phyloP scores from a whole-genome alignment of 306 rosid species.

The Prunus dulcis region DNA sequence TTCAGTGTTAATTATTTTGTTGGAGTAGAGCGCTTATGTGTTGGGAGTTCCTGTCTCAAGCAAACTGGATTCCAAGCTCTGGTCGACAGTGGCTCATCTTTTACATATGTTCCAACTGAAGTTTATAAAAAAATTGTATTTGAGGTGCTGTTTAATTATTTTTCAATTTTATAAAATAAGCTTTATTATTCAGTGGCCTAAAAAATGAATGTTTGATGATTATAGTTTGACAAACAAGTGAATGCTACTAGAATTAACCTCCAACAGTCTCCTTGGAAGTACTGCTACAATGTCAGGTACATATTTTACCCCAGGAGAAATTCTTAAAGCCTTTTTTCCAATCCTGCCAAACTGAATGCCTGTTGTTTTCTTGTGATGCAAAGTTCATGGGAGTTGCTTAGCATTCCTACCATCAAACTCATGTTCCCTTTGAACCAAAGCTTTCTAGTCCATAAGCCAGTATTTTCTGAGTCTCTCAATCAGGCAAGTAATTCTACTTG shows the following conservation, averaged over 20 bases:
- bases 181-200: constrained; percentile 9
- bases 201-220: constrained; percentile 17
- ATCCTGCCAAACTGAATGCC: constrained; percentile 24
- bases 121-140: constrained; percentile 36
- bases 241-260: constrained; percentile 37
- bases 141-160: constrained; percentile 37
- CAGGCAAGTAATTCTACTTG: constrained; percentile 24
- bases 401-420: constrained; percentile 39
- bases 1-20: constrained; percentile 40
- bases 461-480: constrained; percentile 9
- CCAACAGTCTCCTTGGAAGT: constrained; percentile 34
- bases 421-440: constrained; percentile 42
- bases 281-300: constrained; percentile 58
- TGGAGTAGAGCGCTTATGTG: constrained; percentile 52
- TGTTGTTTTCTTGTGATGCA: constrained; percentile 16
- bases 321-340: constrained; percentile 2
- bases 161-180: constrained; percentile 6
- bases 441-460: constrained; percentile 45
- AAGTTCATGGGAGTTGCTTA: constrained; percentile 35
- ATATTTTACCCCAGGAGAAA: constrained; percentile 5
- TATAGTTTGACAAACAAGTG: constrained; percentile 57
- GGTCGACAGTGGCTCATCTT: constrained; percentile 57
- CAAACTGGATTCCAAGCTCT: constrained; percentile 39
- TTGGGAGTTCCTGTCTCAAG: constrained; percentile 50
- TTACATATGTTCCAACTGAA: constrained; percentile 52